phyloP scores from a whole-genome alignment of 192 early-diverging fungal genomes.

The Allomyces javanicus region DNA sequence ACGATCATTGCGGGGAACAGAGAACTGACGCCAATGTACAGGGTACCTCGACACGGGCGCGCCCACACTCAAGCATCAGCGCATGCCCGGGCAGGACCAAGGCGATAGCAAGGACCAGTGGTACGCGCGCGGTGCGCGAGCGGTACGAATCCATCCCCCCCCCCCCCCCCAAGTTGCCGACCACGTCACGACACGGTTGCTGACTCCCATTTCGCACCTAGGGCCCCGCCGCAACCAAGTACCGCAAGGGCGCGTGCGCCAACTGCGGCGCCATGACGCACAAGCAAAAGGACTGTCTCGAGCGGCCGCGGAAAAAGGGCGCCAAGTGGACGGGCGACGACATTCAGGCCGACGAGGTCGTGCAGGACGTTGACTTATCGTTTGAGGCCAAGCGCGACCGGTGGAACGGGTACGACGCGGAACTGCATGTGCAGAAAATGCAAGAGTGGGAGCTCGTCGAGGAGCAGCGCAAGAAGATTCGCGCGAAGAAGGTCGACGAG shows the following conservation, averaged over 20 bases:
- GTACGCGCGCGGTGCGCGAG: conserved; percentile 59
- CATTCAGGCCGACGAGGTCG: conserved; percentile 59
- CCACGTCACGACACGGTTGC: neutral
- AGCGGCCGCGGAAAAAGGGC: conserved; percentile 71
- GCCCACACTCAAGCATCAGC: conserved; percentile 76
- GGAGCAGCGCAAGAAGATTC: conserved; percentile 58
- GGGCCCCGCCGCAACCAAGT: conserved; percentile 73
- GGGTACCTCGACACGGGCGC: conserved; percentile 63
- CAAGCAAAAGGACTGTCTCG: conserved; percentile 82
- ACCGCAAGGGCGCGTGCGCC: conserved; percentile 83
- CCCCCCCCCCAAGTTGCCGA: neutral
- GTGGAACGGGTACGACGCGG: conserved; percentile 94
- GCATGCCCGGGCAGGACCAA: conserved; percentile 13
- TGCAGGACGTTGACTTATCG: conserved; percentile 48
- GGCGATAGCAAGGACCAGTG: conserved; percentile 32
- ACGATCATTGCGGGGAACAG: too few relatives aligned
- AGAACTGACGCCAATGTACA: neutral
- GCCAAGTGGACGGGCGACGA: conserved; percentile 73
- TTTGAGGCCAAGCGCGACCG: conserved; percentile 95
- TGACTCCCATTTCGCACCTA: conserved; percentile 6
- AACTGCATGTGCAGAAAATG: conserved; percentile 48
- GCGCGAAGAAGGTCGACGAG: conserved; percentile 54
- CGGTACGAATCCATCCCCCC: conserved; percentile 7
- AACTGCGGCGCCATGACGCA: conserved; percentile 97
- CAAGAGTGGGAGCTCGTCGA: conserved; percentile 81